Conservation (phyloP, 2,329 filamentous ascomycete species). For the Fusarium nurragi region DNA sequence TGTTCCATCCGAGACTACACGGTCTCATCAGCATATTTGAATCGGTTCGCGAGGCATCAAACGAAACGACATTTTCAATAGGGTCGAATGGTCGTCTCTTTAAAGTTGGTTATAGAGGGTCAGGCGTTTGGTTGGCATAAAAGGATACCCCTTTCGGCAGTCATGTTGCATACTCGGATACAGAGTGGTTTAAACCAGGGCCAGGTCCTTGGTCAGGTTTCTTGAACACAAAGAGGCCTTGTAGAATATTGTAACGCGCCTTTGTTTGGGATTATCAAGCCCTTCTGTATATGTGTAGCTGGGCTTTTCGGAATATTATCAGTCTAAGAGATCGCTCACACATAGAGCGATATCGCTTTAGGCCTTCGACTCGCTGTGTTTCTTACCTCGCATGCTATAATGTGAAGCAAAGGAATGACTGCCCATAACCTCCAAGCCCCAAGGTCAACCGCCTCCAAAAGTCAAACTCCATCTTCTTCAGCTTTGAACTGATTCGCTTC, state of each 20-base stretch:
- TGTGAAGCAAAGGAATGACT: neutral
- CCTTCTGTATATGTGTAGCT: neutral
- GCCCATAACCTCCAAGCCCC: neutral
- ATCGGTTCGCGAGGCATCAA: conserved; percentile 4
- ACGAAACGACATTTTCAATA: neutral
- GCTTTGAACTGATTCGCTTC: too few relatives aligned
- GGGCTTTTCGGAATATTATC: neutral
- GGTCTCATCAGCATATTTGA: conserved; percentile 11
- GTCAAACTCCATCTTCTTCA: too few relatives aligned
- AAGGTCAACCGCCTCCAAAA: too few relatives aligned
- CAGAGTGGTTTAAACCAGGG: conserved; percentile 12
- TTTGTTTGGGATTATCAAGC: neutral
- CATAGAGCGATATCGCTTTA: neutral
- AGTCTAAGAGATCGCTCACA: neutral
- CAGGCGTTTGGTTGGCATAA: conserved; percentile 12
- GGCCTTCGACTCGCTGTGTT: neutral
- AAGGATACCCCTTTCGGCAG: conserved; percentile 18
- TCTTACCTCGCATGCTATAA: neutral
- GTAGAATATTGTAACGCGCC: conserved; percentile 11
- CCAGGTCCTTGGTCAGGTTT: neutral
- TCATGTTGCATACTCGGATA: neutral
- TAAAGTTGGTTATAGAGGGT: neutral
- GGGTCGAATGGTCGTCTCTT: neutral
- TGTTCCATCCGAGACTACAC: conserved; percentile 12
- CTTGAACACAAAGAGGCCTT: neutral